These are phyloP conservation scores for Neonectria coccinea DNA, from an alignment of 2,329 filamentous ascomycete genomes.

Conservation along the genomic window DNA sequence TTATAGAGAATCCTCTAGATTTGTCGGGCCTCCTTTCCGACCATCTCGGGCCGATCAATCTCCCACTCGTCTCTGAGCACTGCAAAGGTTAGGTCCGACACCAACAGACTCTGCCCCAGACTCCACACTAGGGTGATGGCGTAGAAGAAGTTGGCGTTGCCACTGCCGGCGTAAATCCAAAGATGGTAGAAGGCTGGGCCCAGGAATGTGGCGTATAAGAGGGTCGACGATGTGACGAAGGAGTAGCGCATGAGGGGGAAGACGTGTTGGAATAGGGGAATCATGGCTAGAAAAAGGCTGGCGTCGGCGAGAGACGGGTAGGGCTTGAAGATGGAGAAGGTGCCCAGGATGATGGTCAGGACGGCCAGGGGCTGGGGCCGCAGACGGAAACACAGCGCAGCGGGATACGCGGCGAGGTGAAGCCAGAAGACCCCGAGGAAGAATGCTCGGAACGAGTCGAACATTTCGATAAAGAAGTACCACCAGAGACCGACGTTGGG, in stretches of 20 bases:
- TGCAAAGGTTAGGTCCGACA: slow-evolving; percentile 90
- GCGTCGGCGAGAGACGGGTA: slow-evolving; percentile 95
- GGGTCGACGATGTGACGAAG: slow-evolving; percentile 83
- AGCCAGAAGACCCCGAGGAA: slow-evolving; percentile 99
- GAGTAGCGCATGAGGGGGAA: slow-evolving; percentile 95
- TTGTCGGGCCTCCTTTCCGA: slow-evolving; percentile 86
- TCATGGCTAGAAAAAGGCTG: slow-evolving; percentile 83
- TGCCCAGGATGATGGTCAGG: slow-evolving; percentile 83
- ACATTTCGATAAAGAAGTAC: slow-evolving; percentile 99
- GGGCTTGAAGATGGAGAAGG: slow-evolving; percentile 96
- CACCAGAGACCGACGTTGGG: slow-evolving; percentile 98
- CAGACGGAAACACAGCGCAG: slow-evolving; percentile 84
- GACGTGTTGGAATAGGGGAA: slow-evolving; percentile 90
- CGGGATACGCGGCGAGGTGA: slow-evolving; percentile 90
- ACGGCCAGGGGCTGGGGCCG: slow-evolving; percentile 89
- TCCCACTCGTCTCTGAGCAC: slow-evolving; percentile 94
- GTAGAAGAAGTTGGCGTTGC: slow-evolving; percentile 99
- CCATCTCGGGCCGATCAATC: slow-evolving; percentile 88
- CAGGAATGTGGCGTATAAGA: slow-evolving; percentile 88
- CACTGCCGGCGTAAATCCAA: slow-evolving; percentile 98
- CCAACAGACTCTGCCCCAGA: slow-evolving; percentile 84
- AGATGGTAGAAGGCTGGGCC: slow-evolving; percentile 96
- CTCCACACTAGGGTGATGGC: slow-evolving; percentile 99
- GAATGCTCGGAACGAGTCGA: slow-evolving; percentile 96
- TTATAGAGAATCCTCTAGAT: slow-evolving; percentile 65